These are phyloP conservation scores for Trichoderma sp. DNA, from an alignment of 2,329 filamentous ascomycete species.

Conservation along the genomic window DNA sequence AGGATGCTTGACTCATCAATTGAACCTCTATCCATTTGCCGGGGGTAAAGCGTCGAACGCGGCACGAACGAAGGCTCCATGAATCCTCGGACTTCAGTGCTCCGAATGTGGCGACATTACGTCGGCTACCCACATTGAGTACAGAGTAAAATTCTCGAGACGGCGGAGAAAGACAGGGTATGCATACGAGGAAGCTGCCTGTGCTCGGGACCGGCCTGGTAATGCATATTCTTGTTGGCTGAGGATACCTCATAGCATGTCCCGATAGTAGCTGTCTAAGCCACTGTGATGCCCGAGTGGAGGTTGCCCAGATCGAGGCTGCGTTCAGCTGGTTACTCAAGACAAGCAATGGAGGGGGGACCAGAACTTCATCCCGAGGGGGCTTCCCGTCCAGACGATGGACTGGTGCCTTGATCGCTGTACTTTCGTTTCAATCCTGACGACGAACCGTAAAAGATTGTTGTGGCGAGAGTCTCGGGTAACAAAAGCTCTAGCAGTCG, in stretches of 20 bases:
- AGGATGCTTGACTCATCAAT: background rate
- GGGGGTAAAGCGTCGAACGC: background rate
- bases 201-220: background rate
- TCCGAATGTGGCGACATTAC: background rate
- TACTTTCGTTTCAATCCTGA: slow-evolving; percentile 6
- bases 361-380: background rate
- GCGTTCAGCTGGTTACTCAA: background rate
- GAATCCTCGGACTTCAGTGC: background rate
- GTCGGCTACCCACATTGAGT: background rate
- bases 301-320: background rate
- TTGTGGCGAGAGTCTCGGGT: slow-evolving; percentile 22
- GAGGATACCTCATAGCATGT: background rate
- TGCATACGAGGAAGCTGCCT: background rate
- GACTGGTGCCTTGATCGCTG: background rate
- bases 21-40: background rate
- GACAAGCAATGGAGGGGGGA: background rate
- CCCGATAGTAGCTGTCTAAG: background rate
- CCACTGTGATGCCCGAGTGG: background rate
- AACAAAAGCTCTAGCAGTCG: slow-evolving; percentile 18
- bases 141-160: background rate
- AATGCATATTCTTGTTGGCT: background rate
- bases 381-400: background rate
- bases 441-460: no score
- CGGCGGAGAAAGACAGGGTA: background rate
- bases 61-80: background rate